Evolutionary conservation across 192 early-diverging fungal genomes (phyloP), one percentile per base, ranked within the genome.

Genomic region (Backusella tarrabulga): DNA sequence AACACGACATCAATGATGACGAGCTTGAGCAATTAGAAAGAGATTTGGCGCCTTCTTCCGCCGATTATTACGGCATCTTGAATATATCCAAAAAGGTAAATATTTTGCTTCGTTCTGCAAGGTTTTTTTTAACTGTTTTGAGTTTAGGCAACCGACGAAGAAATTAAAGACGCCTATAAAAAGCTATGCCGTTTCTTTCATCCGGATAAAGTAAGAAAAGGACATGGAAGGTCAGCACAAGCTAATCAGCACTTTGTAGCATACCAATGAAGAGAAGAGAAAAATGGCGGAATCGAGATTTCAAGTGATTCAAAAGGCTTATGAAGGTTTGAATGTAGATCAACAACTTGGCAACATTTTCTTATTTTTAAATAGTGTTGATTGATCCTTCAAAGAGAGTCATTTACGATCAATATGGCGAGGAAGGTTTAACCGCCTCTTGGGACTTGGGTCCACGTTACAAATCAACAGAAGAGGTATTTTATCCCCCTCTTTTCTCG

Each of bases 331-430:
- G 26, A 14, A 63, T 32, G 15, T 50, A 50, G 19, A 86, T 34
- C 17, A 1, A 17, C 4, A 6, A 32, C 12, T 67, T 21, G 15
- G 9, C 29, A 68, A 12, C 42, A 50, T 17, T 6, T 50, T 1
- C 19, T 50, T 17, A 50, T 50, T n/a, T 50, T 50, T n/a, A 23
- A 23, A 12, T 75, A 92, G 91, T 98, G 29, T 87, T 99, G 14
- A 89, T 89, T 15, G 92, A 98, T 83, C 81, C 89, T 14, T 86
- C 90, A 29, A 89, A 90, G 74, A 85, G 97, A 40, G 89, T 91
- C 2, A 91, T 95, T 34, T 99, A 98, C 82, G 98, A 99, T 81
- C 90, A 90, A 46, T 96, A 94, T 66, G 96, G 97, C n/a, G 95
- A 97, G 76, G 91, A 94, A 76, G 97, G 96, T 40, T 78, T 98